These are phyloP conservation scores for Gyromitra esculenta DNA, from an alignment of 2,329 filamentous ascomycete genomes.

Conservation along the genomic window DNA sequence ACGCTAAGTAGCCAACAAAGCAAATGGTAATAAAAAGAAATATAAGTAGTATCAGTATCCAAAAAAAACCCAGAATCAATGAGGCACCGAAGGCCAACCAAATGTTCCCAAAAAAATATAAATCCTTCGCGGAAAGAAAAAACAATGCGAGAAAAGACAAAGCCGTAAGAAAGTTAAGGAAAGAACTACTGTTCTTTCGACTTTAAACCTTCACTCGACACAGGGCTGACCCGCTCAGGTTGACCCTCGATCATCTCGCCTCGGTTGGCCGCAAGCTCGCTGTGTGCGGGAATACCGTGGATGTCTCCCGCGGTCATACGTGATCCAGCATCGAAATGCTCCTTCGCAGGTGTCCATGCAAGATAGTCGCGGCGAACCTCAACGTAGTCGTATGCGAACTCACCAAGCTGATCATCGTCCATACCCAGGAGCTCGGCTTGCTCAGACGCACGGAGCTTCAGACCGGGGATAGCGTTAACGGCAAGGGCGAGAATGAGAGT, in stretches of 20 bases:
- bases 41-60: slow-evolving; percentile 18
- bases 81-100: slow-evolving; percentile 7
- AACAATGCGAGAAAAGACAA: slow-evolving; percentile 1
- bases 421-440: slow-evolving; percentile 86
- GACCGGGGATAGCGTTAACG: slow-evolving; percentile 79
- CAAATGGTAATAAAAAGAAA: slow-evolving; percentile 33
- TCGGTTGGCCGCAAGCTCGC: slow-evolving; percentile 16
- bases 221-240: slow-evolving; percentile 14
- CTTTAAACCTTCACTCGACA: slow-evolving; percentile 31
- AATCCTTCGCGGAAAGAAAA: slow-evolving; percentile 20
- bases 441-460: slow-evolving; percentile 80
- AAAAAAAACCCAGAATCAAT: slow-evolving; percentile 10
- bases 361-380: slow-evolving; percentile 89
- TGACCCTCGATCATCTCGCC: slow-evolving; percentile 52
- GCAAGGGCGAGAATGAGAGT: slow-evolving; percentile 77
- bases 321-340: slow-evolving; percentile 44
- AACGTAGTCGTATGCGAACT: slow-evolving; percentile 90
- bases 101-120: slow-evolving; percentile 20
- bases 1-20: slow-evolving; percentile 33
- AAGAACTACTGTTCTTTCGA: slow-evolving; percentile 50
- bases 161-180: not conserved
- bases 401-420: slow-evolving; percentile 89
- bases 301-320: slow-evolving; percentile 51
- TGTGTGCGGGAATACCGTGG: slow-evolving; percentile 53
- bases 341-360: slow-evolving; percentile 75